Percentiles rank a stretch among this genome's conserved stretches.
Evolutionary conservation across 2,329 filamentous ascomycete species (phyloP).

Genomic region (Trichoderma cornu-damae): DNA sequence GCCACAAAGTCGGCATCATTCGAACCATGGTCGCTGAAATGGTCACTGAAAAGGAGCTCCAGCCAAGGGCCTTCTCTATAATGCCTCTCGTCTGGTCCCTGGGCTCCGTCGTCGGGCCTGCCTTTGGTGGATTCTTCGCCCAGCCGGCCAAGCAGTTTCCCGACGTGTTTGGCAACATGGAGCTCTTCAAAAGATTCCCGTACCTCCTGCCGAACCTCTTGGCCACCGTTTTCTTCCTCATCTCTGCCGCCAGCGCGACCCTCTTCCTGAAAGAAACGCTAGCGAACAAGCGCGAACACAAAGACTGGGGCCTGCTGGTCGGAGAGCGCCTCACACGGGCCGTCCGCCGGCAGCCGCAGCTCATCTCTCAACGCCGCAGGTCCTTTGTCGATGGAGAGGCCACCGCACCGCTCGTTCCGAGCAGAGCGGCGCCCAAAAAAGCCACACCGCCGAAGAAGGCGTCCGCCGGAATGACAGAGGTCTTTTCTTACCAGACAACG

Average conservation of each 20-base stretch:
- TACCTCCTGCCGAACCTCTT: slow-evolving; percentile 82
- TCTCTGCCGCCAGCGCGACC: slow-evolving; percentile 67
- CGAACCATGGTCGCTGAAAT: slow-evolving; percentile 89
- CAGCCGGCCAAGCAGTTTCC: slow-evolving; percentile 74
- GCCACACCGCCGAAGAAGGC: slow-evolving; percentile 25
- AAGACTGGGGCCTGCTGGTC: slow-evolving; percentile 70
- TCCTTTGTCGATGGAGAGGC: slow-evolving; percentile 54
- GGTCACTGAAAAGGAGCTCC: slow-evolving; percentile 79
- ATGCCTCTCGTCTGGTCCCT: slow-evolving; percentile 91
- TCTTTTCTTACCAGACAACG: slow-evolving; percentile 68
- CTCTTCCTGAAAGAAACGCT: slow-evolving; percentile 87
- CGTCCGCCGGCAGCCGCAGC: slow-evolving; percentile 27
- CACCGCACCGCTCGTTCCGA: slow-evolving; percentile 28
- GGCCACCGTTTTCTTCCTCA: slow-evolving; percentile 67
- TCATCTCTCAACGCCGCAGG: slow-evolving; percentile 34
- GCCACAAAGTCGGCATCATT: slow-evolving; percentile 71
- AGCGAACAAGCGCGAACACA: slow-evolving; percentile 59
- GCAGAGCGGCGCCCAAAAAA: slow-evolving; percentile 15
- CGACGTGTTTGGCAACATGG: slow-evolving; percentile 58
- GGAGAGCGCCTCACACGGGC: slow-evolving; percentile 59
- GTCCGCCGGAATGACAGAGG: slow-evolving; percentile 49
- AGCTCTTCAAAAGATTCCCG: slow-evolving; percentile 69
- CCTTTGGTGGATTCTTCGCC: slow-evolving; percentile 80
- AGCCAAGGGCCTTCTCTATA: slow-evolving; percentile 82
- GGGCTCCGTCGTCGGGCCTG: slow-evolving; percentile 81